Evolutionary conservation across 2,329 filamentous ascomycete species (phyloP).

Genomic region (Chalaropsis thielavioides): DNA sequence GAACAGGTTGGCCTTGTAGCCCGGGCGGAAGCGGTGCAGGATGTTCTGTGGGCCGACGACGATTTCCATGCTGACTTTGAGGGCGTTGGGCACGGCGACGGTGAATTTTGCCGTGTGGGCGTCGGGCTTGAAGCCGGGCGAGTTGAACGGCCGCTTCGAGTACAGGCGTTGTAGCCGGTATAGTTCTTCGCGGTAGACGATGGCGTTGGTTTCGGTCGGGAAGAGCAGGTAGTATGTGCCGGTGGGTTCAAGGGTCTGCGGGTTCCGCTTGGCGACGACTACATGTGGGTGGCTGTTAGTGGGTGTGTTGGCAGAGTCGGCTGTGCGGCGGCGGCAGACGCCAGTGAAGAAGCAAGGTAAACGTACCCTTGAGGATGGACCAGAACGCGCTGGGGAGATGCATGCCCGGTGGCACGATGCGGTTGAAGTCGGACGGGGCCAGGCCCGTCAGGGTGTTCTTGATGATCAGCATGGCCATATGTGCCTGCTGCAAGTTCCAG

Average conservation of each 20-base stretch:
- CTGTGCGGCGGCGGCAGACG: not conserved
- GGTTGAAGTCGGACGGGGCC: slow-evolving; percentile 54
- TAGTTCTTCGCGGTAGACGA: slow-evolving; percentile 38
- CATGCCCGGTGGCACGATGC: slow-evolving; percentile 44
- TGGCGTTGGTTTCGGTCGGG: slow-evolving; percentile 41
- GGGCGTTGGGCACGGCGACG: slow-evolving; percentile 16
- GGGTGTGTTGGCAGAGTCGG: not conserved
- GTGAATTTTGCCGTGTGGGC: slow-evolving; percentile 16
- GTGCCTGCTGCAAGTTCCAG: slow-evolving; percentile 12
- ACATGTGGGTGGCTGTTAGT: slow-evolving; percentile 18
- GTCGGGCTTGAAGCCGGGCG: slow-evolving; percentile 9
- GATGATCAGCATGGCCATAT: slow-evolving; percentile 38
- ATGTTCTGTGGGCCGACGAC: slow-evolving; percentile 13
- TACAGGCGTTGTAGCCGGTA: slow-evolving; percentile 25
- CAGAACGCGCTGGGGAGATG: slow-evolving; percentile 55
- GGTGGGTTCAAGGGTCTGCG: slow-evolving; percentile 45
- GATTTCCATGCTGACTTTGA: slow-evolving; percentile 16
- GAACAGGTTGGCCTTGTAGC: slow-evolving; percentile 16
- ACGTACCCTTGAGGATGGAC: slow-evolving; percentile 42
- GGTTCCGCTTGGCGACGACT: slow-evolving; percentile 51
- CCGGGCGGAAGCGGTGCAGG: slow-evolving; percentile 16
- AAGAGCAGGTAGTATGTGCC: slow-evolving; percentile 60
- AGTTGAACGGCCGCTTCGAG: slow-evolving; percentile 30
- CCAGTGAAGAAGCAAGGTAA: not conserved
- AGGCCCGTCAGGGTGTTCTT: slow-evolving; percentile 44